Percentiles rank a stretch among this genome's conserved stretches.
Conservation (phyloP, 2,329 filamentous ascomycete species). For the Monilinia fructicola region DNA sequence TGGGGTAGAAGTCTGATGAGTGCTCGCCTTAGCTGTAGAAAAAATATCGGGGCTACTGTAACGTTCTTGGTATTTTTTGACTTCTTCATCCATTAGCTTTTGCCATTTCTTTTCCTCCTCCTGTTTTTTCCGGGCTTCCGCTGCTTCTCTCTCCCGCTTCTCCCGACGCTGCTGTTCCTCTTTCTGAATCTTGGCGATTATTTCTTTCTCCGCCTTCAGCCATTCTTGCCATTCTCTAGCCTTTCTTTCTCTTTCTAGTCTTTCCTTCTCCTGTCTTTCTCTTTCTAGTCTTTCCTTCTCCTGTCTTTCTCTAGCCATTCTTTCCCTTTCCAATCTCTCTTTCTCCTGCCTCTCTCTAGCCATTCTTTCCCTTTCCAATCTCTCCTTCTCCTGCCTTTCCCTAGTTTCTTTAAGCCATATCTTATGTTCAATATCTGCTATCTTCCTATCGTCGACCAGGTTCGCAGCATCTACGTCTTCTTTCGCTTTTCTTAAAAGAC, state of each 20-base stretch:
- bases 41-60: not conserved
- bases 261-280: conserved; percentile 20
- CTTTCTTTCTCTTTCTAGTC: conserved; percentile 20
- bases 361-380: conserved; percentile 19
- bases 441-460: conserved; percentile 25
- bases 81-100: conserved; percentile 3
- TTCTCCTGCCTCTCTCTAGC: not conserved
- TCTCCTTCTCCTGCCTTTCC: conserved; percentile 24
- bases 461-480: conserved; percentile 26
- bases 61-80: too few species aligned
- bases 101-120: conserved; percentile 25
- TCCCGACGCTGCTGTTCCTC: conserved; percentile 25
- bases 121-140: conserved; percentile 26
- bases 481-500: conserved; percentile 15
- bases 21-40: not conserved
- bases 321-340: not conserved
- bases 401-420: conserved; percentile 25
- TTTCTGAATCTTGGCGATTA: conserved; percentile 19
- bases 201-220: conserved; percentile 13
- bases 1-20: not conserved
- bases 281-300: conserved; percentile 23
- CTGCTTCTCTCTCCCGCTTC: conserved; percentile 26
- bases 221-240: not conserved
- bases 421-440: conserved; percentile 14
- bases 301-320: conserved; percentile 5